Percentiles rank a stretch among this genome's conserved stretches.
phyloP scores from a whole-genome alignment of 2,329 filamentous ascomycete genomes.

The Colletotrichum sp. region DNA sequence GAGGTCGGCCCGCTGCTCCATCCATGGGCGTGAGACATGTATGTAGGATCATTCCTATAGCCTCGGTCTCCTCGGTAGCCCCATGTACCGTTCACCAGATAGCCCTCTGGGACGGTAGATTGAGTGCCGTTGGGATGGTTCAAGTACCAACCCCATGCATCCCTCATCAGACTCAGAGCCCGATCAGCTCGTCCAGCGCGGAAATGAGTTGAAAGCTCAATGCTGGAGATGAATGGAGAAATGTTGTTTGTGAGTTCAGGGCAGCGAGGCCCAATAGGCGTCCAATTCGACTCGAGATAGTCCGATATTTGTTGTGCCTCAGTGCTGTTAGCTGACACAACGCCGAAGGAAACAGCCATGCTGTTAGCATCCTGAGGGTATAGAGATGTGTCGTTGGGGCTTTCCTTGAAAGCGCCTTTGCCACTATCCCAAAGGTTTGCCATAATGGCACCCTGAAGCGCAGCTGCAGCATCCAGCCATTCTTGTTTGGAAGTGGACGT shows the following conservation, averaged over 20 bases:
- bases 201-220: constrained; percentile 64
- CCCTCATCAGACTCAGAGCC: constrained; percentile 59
- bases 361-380: constrained; percentile 66
- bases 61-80: constrained; percentile 56
- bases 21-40: constrained; percentile 52
- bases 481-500: constrained; percentile 45
- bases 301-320: constrained; percentile 45
- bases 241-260: constrained; percentile 65
- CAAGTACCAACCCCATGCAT: constrained; percentile 65
- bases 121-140: constrained; percentile 61
- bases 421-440: constrained; percentile 49
- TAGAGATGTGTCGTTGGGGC: constrained; percentile 53
- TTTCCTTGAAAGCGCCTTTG: constrained; percentile 56
- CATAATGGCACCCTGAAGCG: constrained; percentile 37
- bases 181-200: constrained; percentile 48
- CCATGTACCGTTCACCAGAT: constrained; percentile 58
- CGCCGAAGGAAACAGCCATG: constrained; percentile 51
- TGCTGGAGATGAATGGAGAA: constrained; percentile 61
- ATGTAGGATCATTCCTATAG: constrained; percentile 50
- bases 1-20: constrained; percentile 53
- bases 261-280: constrained; percentile 56
- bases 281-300: constrained; percentile 56
- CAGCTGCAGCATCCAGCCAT: neutral
- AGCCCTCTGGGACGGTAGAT: constrained; percentile 65
- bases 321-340: neutral